Evolutionary conservation across 2,329 filamentous ascomycete species (phyloP), one percentile per base, ranked within the genome.

Genomic region (Colletotrichum sansevieriae): DNA sequence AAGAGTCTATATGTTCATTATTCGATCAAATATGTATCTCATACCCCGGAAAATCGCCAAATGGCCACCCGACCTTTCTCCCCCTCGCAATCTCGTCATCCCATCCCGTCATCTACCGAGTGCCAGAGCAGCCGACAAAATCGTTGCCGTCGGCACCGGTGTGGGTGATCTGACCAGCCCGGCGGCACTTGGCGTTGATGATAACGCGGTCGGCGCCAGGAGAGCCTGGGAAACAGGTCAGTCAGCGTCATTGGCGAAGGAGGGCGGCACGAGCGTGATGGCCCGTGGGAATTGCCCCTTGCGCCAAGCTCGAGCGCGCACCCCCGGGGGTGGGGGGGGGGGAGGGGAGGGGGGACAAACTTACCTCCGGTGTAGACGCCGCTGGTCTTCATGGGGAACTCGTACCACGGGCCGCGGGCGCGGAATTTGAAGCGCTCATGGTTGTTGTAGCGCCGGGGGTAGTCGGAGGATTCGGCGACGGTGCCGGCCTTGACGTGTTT

Each of bases 191-290:
- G 0, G 74, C 82, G 74, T 88, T 90, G 80, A 92, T 89, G 12
- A 92, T 76, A 63, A 92, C 88, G 59, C 91, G 87, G 75, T 92
- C 90, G 22, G 91, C 80, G 39, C 91, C 90, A 0, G 91, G 90
- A 0, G 84, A 85, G 25, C 88, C 88, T 85, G 54, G 54, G 33
- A 41, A 22, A 49, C 11, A 39, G 35, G 35, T 33, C 12, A 41
- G 35, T 8, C 25, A 3, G 9, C 9, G 15, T 7, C 20, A 52
- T 6, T 3, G 13, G 1, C 10, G 1, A 22, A 11, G 39, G 8
- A 25, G 18, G 18, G 18, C 18, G 18, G 18, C 18, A 18, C 18
- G 18, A 18, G 18, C 18, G 18, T 18, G 18, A 18, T 18, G 18
- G 18, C 18, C 18, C 18, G 18, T 18, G 18, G 18, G 18, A 18